A percentile compares a stretch with the other conserved stretches of the same genome.
Evolutionary conservation across 108 stramenopile genomes (phyloP).

Genomic region (Schizochytrium sp.): DNA sequence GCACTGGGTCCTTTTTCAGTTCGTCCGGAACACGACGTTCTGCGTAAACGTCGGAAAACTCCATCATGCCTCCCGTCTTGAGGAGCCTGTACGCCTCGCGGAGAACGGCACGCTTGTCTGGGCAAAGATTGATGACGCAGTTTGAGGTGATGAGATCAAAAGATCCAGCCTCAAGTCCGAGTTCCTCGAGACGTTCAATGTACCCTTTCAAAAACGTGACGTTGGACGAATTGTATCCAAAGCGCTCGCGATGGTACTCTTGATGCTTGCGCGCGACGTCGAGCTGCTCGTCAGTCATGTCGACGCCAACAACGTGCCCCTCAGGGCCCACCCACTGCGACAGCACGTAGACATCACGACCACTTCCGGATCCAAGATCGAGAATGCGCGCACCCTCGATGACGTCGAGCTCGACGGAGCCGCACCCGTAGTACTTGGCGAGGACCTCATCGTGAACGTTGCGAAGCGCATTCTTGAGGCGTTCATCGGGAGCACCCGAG

Average conservation of each 20-base stretch:
- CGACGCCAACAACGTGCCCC: conserved; percentile 86
- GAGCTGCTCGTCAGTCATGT: conserved; percentile 92
- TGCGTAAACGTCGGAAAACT: conserved; percentile 91
- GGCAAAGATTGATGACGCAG: conserved; percentile 93
- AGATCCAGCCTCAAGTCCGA: conserved; percentile 57
- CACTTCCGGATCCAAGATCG: conserved; percentile 87
- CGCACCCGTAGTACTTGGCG: conserved; percentile 88
- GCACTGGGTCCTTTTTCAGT: conserved; percentile 41
- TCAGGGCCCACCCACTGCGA: conserved; percentile 73
- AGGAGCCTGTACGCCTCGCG: conserved; percentile 68
- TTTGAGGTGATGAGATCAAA: conserved; percentile 92
- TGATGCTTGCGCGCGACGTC: conserved; percentile 67
- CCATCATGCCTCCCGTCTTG: conserved; percentile 85
- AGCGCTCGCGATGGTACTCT: conserved; percentile 70
- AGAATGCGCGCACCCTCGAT: conserved; percentile 69
- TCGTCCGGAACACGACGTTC: conserved; percentile 74
- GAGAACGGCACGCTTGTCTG: conserved; percentile 85
- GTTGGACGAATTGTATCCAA: conserved; percentile 65
- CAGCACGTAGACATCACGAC: conserved; percentile 80
- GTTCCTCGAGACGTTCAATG: conserved; percentile 70
- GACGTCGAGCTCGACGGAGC: conserved; percentile 75
- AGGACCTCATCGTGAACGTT: conserved; percentile 73
- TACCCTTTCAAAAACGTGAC: conserved; percentile 79
- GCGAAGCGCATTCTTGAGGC: conserved; percentile 61
- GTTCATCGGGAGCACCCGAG: conserved; percentile 57